phyloP scores from a whole-genome alignment of 345 rosid genomes.

The Camelina neglecta region DNA sequence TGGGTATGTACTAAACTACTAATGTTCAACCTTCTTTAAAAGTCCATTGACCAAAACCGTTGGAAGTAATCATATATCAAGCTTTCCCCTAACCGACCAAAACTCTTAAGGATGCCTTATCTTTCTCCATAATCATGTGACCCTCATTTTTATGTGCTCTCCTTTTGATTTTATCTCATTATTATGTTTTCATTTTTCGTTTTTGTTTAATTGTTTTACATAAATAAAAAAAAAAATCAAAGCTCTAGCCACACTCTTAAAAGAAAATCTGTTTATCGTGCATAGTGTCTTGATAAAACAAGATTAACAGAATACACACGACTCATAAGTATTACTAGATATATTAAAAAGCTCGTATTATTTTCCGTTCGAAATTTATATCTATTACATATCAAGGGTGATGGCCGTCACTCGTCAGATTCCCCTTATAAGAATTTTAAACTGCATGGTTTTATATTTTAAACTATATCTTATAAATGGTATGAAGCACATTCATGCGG shows the following conservation, averaged over 20 bases:
- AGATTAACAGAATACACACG: neutral
- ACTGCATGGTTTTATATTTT: neutral
- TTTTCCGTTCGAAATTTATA: neutral
- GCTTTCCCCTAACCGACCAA: slow-evolving; percentile 43
- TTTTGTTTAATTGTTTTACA: neutral
- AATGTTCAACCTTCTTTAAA: slow-evolving; percentile 14
- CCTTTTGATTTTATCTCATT: slow-evolving; percentile 11
- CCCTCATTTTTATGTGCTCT: slow-evolving; percentile 37
- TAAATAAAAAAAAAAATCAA: no score
- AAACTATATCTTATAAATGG: neutral
- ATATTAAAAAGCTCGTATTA: neutral
- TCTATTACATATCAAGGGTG: neutral
- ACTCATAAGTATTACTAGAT: no score
- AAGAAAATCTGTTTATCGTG: neutral
- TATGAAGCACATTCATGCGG: slow-evolving; percentile 24
- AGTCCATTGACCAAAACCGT: slow-evolving; percentile 44
- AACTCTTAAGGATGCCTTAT: slow-evolving; percentile 34
- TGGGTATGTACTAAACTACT: slow-evolving; percentile 3
- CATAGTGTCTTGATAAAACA: slow-evolving; percentile 2
- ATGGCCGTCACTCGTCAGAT: slow-evolving; percentile 1
- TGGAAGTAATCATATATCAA: slow-evolving; percentile 43
- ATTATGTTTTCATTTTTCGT: neutral
- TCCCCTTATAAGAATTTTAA: neutral
- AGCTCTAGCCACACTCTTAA: neutral
- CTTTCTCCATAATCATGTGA: slow-evolving; percentile 43